phyloP scores from a whole-genome alignment of 1,284 basidiomycete genomes.

The Sporisorium sorghi region DNA sequence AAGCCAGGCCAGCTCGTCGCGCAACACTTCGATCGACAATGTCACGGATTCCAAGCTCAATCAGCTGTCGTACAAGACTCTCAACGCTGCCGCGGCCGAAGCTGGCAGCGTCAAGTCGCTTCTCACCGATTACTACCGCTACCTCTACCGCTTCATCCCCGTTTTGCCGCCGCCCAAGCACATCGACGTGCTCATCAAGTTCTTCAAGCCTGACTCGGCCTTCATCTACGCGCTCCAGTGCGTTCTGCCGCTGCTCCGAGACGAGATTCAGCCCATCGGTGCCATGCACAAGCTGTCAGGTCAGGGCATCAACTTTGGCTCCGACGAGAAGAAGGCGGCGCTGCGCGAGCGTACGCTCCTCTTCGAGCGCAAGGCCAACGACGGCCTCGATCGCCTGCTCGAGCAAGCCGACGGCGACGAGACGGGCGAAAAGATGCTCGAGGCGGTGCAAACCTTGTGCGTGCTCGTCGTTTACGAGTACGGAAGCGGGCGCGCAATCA shows the following conservation, averaged over 20 bases:
- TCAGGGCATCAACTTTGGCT: conserved; percentile 55
- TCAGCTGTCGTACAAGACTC: conserved; percentile 19
- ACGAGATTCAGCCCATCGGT: conserved; percentile 54
- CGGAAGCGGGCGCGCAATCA: conserved; percentile 61
- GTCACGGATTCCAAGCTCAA: conserved; percentile 21
- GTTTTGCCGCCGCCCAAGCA: conserved; percentile 53
- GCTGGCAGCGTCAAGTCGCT: conserved; percentile 40
- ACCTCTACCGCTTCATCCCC: conserved; percentile 63
- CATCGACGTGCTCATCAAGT: conserved; percentile 42
- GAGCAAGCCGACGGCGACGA: conserved; percentile 49
- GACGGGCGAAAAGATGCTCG: conserved; percentile 48
- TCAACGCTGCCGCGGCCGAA: conserved; percentile 35
- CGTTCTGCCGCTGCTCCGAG: conserved; percentile 53
- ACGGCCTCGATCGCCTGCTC: conserved; percentile 56
- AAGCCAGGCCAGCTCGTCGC: conserved; percentile 22
- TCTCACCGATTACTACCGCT: conserved; percentile 60
- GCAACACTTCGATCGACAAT: conserved; percentile 24
- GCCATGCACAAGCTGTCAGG: conserved; percentile 44
- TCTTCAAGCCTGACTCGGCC: conserved; percentile 50
- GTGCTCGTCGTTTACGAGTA: conserved; percentile 63
- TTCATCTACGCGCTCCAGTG: conserved; percentile 60
- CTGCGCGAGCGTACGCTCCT: conserved; percentile 44
- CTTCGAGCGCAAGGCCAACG: conserved; percentile 55
- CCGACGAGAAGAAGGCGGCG: conserved; percentile 50
- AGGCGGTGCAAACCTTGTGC: conserved; percentile 60